Base-by-base conservation (phyloP, 2,329 filamentous ascomycete genomes). In the Fusarium annulatum region DNA sequence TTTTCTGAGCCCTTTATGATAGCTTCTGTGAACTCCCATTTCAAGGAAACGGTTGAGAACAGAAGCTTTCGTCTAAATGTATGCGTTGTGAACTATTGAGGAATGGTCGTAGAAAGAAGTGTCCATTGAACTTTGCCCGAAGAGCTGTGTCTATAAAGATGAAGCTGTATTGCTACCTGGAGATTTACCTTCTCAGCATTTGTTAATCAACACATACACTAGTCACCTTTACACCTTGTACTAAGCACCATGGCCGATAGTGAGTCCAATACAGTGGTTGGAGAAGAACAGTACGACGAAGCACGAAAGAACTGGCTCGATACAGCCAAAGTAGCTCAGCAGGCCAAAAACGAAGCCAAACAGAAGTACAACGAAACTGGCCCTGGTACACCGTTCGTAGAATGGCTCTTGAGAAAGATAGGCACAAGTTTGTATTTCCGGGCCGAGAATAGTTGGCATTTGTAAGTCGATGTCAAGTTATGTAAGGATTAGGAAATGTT, bases 271-370 rank as follows among this genome's bases (percentile, higher is more conserved):
- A 9, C 14, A 16, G 51, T 7, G 5, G 7, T 28, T 38, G 7
- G 7, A 16, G 21, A 53, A 9, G 34, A 53, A 26, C 34, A 53
- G 51, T 38, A 53, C 51, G 51, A 53, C 3, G 23, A 53, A 5
- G 34, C 51, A 28, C 23, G 51, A 16, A 53, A 53, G 51, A 53
- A 28, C 23, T 53, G 51, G 51, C 33, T 52, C n/a, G 33, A 52
- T 18, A 52, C n/a, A 36, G 49, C 49, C 33, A 52, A 52, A 36
- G 49, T 12, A 16, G 49, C 49, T 0, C 49, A 52, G 0, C n/a
- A 26, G 1, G 33, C n/a, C n/a, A 52, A 52, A 1, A 36, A 1
- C n/a, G 49, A 52, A 36, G 49, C 49, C 49, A 52, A 52, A 12
- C n/a, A 52, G 7, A 52, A 36, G 9, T 36, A 52, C n/a, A 7